Percentiles rank a stretch among this genome's conserved stretches.
phyloP scores from a whole-genome alignment of 2,329 filamentous ascomycete genomes.

The Colletotrichum sp. region DNA sequence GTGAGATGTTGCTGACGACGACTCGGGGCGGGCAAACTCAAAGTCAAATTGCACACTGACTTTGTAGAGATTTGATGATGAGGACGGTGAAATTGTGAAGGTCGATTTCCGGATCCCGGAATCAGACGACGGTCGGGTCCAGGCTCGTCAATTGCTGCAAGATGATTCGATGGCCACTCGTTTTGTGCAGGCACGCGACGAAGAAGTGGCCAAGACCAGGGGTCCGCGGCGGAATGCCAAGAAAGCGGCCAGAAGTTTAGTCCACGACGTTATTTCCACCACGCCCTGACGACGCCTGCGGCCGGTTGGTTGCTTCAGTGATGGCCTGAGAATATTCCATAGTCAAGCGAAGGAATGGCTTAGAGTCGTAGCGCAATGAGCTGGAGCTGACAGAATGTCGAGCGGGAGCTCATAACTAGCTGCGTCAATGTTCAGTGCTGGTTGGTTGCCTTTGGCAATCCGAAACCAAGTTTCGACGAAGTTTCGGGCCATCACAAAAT shows the following conservation, averaged over 20 bases:
- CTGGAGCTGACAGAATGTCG: neutral
- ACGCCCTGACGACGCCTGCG: neutral
- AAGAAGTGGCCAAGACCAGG: neutral
- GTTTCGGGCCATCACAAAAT: neutral
- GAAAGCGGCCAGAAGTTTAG: neutral
- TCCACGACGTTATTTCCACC: slow-evolving; percentile 7
- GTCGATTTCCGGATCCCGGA: neutral
- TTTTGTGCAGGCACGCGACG: neutral
- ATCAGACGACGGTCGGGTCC: neutral
- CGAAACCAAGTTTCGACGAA: neutral
- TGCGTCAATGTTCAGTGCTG: neutral
- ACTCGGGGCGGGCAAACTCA: neutral
- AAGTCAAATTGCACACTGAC: neutral
- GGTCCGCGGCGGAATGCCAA: slow-evolving; percentile 1
- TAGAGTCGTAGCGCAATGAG: neutral
- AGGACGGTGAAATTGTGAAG: neutral
- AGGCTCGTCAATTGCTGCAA: neutral
- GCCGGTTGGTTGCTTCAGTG: neutral
- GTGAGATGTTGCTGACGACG: neutral
- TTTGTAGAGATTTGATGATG: neutral
- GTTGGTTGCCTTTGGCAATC: neutral
- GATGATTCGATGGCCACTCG: neutral
- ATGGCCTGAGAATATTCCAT: neutral
- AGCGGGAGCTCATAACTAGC: neutral
- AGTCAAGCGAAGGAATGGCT: neutral